Base-by-base conservation (phyloP, 495 filamentous ascomycete genomes). In the Polyplosphaeria fusca region DNA sequence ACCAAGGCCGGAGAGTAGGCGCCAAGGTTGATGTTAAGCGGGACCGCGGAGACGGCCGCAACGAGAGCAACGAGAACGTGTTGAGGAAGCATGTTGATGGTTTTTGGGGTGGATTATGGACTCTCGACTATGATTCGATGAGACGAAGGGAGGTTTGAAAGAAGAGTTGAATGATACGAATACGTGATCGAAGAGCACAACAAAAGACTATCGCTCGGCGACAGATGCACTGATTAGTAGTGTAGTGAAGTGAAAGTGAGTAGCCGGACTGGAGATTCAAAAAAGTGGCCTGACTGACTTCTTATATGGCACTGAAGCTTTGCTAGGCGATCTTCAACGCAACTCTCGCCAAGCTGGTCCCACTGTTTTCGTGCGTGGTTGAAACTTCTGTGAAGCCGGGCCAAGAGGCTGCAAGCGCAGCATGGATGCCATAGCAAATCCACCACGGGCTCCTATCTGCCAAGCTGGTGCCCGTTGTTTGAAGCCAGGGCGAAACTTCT, bases 1-100 rank as follows among this genome's bases (percentile, higher is more conserved):
- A 81, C 79, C 66, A 81, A 52, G 26, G 79, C 79, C 13, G 78
- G 79, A 11, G 78, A 80, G 63, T 79, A 81, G n/a, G 79, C 78
- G 18, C 77, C 79, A 24, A 81, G 70, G 70, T 81, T 81, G 72
- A 81, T 81, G 70, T 81, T 81, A 4, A 81, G 68, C 9, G 78
- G 79, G 52, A 82, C 69, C 35, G 78, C 79, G 38, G 55, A 57
- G 56, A 60, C 48, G 16, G 64, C 44, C 20, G 60, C 47, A 23
- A 61, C 47, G 43, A 64, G 52, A 38, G 49, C 42, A 24, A 63
- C 9, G 52, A 67, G 41, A 16, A 63, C 46, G 60, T 59, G 35
- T 53, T 63, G 64, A 47, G 55, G 56, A 52, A 61, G 64, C 64
- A 67, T 67, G n/a, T 55, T 63, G 50, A 41, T 37, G 57, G 48